phyloP scores from a whole-genome alignment of 1,284 basidiomycete genomes.

The Tylopilus sp. region DNA sequence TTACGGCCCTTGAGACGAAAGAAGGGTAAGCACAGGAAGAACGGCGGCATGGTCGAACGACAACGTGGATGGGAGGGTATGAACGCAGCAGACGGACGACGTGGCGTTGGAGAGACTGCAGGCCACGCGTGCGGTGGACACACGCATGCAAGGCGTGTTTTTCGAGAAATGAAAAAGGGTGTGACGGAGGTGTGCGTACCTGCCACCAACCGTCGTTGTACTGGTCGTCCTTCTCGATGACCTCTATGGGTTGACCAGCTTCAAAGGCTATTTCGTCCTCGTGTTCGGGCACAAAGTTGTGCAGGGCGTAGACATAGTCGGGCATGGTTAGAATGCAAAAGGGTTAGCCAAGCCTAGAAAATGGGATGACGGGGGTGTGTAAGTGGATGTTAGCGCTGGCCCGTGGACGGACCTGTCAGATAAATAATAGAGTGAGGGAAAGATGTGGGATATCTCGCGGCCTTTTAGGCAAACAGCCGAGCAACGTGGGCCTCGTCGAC shows the following conservation, averaged over 20 bases:
- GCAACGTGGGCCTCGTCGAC: slow-evolving; percentile 11
- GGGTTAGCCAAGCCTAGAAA: neutral
- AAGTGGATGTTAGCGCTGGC: too few species aligned
- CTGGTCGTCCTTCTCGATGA: slow-evolving; percentile 90
- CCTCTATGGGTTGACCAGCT: slow-evolving; percentile 84
- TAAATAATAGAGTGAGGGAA: neutral
- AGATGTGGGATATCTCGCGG: slow-evolving; percentile 1
- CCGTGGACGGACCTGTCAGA: neutral
- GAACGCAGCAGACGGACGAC: slow-evolving; percentile 12
- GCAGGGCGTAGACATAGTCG: slow-evolving; percentile 73
- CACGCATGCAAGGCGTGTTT: slow-evolving; percentile 2
- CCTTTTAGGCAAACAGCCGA: slow-evolving; percentile 4
- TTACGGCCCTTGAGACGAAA: slow-evolving; percentile 71
- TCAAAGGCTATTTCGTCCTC: slow-evolving; percentile 90
- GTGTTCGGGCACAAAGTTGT: slow-evolving; percentile 88
- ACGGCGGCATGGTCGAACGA: slow-evolving; percentile 20
- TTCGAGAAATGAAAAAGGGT: slow-evolving; percentile 12
- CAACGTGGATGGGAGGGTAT: slow-evolving; percentile 16
- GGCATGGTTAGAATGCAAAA: slow-evolving; percentile 34
- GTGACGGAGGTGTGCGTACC: slow-evolving; percentile 50
- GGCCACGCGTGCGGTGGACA: slow-evolving; percentile 13
- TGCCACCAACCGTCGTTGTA: slow-evolving; percentile 99
- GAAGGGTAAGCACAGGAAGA: slow-evolving; percentile 23
- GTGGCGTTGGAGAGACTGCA: slow-evolving; percentile 4
- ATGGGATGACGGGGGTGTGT: too few species aligned